Conservation (phyloP, 1,139 yeast genomes). For the Torulaspora globosa region DNA sequence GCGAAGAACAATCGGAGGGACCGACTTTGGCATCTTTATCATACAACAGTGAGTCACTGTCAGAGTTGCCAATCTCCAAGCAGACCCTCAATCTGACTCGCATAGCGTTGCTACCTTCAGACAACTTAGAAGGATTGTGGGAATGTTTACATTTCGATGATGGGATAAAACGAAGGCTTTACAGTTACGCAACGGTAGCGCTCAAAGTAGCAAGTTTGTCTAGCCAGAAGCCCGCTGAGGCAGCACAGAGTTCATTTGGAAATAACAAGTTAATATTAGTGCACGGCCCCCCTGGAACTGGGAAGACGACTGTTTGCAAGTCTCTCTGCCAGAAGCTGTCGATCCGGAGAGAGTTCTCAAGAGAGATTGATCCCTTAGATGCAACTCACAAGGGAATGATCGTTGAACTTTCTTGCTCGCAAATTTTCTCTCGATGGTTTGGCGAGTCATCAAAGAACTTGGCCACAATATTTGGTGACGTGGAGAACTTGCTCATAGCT, state of each 20-base stretch:
- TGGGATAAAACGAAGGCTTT: slow-evolving; percentile 31
- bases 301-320: slow-evolving; percentile 48
- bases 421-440: slow-evolving; percentile 42
- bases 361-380: slow-evolving; percentile 15
- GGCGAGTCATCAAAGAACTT: slow-evolving; percentile 43
- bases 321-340: slow-evolving; percentile 41
- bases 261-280: slow-evolving; percentile 36
- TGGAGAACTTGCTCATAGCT: slow-evolving; percentile 27
- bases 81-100: slow-evolving; percentile 22
- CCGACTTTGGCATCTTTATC: slow-evolving; percentile 3
- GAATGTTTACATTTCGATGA: slow-evolving; percentile 33
- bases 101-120: slow-evolving; percentile 31
- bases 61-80: slow-evolving; percentile 20
- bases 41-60: not conserved
- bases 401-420: slow-evolving; percentile 40
- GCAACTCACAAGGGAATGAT: slow-evolving; percentile 25
- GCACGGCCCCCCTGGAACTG: slow-evolving; percentile 52
- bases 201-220: slow-evolving; percentile 23
- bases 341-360: slow-evolving; percentile 21
- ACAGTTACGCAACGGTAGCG: slow-evolving; percentile 33
- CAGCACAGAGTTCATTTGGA: slow-evolving; percentile 10
- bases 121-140: slow-evolving; percentile 35
- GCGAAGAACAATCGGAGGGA: slow-evolving; percentile 16
- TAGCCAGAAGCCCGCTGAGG: not conserved
- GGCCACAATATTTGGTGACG: slow-evolving; percentile 35